Conservation (phyloP, 2,329 filamentous ascomycete species). For the Aspergillus viridinutans region DNA sequence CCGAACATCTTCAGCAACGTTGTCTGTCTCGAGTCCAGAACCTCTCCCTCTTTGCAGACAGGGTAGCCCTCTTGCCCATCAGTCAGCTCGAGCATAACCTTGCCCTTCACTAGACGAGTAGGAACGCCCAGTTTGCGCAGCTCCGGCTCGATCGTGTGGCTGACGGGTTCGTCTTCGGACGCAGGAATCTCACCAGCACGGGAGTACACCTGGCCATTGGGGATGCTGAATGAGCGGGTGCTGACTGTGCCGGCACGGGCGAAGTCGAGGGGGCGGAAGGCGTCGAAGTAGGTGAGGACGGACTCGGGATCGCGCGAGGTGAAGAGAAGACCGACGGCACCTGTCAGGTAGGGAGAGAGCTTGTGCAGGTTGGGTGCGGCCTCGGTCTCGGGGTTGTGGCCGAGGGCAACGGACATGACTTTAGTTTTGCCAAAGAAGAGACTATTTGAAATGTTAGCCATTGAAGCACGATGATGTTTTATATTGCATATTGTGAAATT, state of each 20-base stretch:
- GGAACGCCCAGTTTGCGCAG: slow-evolving; percentile 86
- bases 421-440: slow-evolving; percentile 99
- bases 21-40: slow-evolving; percentile 86
- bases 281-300: slow-evolving; percentile 68
- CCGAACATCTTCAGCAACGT: slow-evolving; percentile 91
- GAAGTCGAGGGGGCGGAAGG: slow-evolving; percentile 75
- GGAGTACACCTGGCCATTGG: slow-evolving; percentile 75
- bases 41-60: slow-evolving; percentile 80
- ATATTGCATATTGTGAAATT: background rate
- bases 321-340: slow-evolving; percentile 86
- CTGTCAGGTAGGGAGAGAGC: slow-evolving; percentile 66
- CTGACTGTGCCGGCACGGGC: slow-evolving; percentile 80
- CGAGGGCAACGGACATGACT: slow-evolving; percentile 94
- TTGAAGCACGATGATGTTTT: slow-evolving; percentile 2
- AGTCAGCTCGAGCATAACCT: slow-evolving; percentile 66
- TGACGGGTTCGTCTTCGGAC: slow-evolving; percentile 80
- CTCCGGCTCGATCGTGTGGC: slow-evolving; percentile 86
- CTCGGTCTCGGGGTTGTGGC: slow-evolving; percentile 71
- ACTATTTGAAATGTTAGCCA: slow-evolving; percentile 44
- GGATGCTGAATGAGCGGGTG: slow-evolving; percentile 71
- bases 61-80: slow-evolving; percentile 55
- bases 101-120: slow-evolving; percentile 81
- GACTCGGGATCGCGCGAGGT: slow-evolving; percentile 69
- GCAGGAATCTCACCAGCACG: slow-evolving; percentile 71
- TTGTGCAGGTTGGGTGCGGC: slow-evolving; percentile 71